These are phyloP conservation scores for Alectoria sarmentosa DNA, from an alignment of 495 filamentous ascomycete species.

Conservation along the genomic window DNA sequence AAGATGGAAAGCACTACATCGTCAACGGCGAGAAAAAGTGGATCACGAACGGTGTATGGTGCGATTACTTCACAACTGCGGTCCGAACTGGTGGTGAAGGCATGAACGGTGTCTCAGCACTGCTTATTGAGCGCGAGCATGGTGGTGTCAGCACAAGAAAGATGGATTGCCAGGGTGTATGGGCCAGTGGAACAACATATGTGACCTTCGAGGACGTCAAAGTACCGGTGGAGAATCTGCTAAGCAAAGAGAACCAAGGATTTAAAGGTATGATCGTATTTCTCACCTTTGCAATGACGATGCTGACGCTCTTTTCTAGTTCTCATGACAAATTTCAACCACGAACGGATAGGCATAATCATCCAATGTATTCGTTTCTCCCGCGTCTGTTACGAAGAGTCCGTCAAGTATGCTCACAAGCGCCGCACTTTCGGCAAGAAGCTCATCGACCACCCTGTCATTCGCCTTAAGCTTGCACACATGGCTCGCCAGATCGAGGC, in stretches of 20 bases:
- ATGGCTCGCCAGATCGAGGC: conserved; percentile 98
- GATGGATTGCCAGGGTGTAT: conserved; percentile 99
- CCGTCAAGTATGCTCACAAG: conserved; percentile 94
- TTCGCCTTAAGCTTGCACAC: conserved; percentile 93
- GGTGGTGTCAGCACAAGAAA: conserved; percentile 83
- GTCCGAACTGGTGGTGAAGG: conserved; percentile 80
- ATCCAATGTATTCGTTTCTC: conserved; percentile 95
- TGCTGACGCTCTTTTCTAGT: conserved; percentile 38
- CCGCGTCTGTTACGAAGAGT: conserved; percentile 95
- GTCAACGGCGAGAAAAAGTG: conserved; percentile 99
- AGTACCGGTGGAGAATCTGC: conserved; percentile 94
- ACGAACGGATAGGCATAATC: conserved; percentile 96
- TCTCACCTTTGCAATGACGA: conserved; percentile 7
- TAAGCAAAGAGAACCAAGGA: conserved; percentile 97
- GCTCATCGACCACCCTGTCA: conserved; percentile 93
- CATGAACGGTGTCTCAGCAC: conserved; percentile 84
- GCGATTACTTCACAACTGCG: conserved; percentile 94
- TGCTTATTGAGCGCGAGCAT: conserved; percentile 75
- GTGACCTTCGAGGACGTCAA: conserved; percentile 98
- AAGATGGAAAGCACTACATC: conserved; percentile 97
- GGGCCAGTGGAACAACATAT: conserved; percentile 91
- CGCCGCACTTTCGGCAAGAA: conserved; percentile 92
- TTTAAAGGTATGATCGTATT: conserved; percentile 58
- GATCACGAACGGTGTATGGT: conserved; percentile 98
- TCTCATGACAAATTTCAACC: conserved; percentile 99